A percentile compares a stretch with the other conserved stretches of the same genome.
Conservation (phyloP, 495 filamentous ascomycete species). For the Bryoglossum gracile region DNA sequence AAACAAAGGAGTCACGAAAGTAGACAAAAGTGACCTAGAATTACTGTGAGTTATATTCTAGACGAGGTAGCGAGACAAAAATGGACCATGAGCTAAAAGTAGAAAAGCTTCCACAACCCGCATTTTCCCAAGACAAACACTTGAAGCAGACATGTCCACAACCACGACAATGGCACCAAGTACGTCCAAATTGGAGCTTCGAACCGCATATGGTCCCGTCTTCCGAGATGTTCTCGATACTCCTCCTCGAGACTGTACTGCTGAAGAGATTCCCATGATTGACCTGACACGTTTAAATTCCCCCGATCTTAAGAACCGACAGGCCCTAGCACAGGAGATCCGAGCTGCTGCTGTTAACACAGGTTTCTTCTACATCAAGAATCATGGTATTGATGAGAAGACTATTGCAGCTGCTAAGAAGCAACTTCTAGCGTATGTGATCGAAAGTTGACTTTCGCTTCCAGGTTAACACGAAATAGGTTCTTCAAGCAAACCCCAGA, state of each 20-base stretch:
- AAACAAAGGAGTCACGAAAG: too few species aligned
- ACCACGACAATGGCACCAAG: conserved; percentile 20
- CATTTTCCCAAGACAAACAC: too few species aligned
- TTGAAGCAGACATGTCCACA: conserved; percentile 8
- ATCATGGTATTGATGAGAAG: conserved; percentile 43
- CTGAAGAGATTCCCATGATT: conserved; percentile 52
- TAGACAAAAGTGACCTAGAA: too few species aligned
- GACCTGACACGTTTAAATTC: conserved; percentile 39
- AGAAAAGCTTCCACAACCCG: too few species aligned
- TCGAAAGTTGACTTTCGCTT: not conserved
- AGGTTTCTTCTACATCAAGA: conserved; percentile 50
- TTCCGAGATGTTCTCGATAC: conserved; percentile 32
- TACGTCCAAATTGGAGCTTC: conserved; percentile 34
- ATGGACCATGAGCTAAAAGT: too few species aligned
- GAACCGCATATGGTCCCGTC: conserved; percentile 34
- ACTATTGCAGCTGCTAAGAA: conserved; percentile 37
- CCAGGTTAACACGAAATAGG: conserved; percentile 1
- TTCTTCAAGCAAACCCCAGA: conserved; percentile 41
- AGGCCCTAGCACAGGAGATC: conserved; percentile 34
- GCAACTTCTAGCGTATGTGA: conserved; percentile 25
- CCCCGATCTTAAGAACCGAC: conserved; percentile 29
- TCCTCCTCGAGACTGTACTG: conserved; percentile 32
- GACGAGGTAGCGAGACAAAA: too few species aligned
- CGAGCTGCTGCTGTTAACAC: conserved; percentile 38
- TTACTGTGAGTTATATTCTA: too few species aligned